Conservation (phyloP, 2,329 filamentous ascomycete genomes). For the Diaporthe aspalathi region DNA sequence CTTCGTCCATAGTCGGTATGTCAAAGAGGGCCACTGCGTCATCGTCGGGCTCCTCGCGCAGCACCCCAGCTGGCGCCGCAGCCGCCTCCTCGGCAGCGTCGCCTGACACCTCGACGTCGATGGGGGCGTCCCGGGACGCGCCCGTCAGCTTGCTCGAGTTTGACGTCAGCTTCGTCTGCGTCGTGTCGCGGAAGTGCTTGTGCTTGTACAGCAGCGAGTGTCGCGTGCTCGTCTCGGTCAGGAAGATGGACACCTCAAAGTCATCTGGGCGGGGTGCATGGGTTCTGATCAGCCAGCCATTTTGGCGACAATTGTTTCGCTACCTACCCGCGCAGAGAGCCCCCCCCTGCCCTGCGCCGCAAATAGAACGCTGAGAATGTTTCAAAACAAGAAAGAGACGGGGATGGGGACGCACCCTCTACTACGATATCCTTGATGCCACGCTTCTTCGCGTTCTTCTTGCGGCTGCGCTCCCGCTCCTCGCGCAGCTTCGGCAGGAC, state of each 20-base stretch:
- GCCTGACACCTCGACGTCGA: conserved; percentile 60
- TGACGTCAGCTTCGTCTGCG: conserved; percentile 65
- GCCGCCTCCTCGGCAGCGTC: conserved; percentile 49
- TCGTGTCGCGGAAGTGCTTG: conserved; percentile 77
- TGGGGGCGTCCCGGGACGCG: conserved; percentile 63
- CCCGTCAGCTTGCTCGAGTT: conserved; percentile 73
- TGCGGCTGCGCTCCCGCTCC: conserved; percentile 76
- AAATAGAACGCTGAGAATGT: conserved; percentile 3
- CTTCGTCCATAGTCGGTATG: conserved; percentile 61
- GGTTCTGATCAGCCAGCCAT: conserved; percentile 7
- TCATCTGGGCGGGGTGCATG: conserved; percentile 71
- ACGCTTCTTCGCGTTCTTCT: conserved; percentile 78
- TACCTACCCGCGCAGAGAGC: background rate
- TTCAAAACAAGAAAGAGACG: conserved; percentile 28
- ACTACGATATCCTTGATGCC: conserved; percentile 88
- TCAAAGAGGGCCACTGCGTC: conserved; percentile 64
- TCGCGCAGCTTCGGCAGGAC: conserved; percentile 93
- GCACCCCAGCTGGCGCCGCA: conserved; percentile 46
- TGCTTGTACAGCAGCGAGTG: conserved; percentile 89
- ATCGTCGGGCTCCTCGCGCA: conserved; percentile 73
- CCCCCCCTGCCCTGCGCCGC: conserved; percentile 9
- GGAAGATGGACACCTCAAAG: conserved; percentile 94
- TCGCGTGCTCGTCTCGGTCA: conserved; percentile 85
- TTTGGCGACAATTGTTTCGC: conserved; percentile 1
- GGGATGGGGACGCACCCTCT: conserved; percentile 66